Conservation (phyloP, 163 green algal species). For the Trebouxiophyceae sp. region DNA sequence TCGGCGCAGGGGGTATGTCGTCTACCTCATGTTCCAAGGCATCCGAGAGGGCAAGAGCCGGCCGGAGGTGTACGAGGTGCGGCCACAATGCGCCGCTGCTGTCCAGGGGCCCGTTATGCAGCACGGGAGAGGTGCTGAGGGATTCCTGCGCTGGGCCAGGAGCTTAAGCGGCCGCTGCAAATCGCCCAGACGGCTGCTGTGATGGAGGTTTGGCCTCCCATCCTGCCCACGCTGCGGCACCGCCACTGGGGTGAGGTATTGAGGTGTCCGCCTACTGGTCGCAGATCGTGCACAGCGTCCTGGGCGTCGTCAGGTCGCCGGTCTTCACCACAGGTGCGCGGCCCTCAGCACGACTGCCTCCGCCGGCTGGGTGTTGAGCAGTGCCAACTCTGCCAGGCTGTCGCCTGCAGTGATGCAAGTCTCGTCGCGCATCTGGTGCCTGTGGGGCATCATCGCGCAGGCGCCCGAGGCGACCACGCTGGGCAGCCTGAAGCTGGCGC, state of each 20-base stretch:
- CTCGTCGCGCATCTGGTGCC: constrained; percentile 58
- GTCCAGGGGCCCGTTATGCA: no score
- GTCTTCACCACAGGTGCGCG: constrained; percentile 67
- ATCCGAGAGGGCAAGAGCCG: constrained; percentile 20
- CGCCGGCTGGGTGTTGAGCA: no score
- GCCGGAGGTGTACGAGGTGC: constrained; percentile 34
- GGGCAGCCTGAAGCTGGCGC: constrained; percentile 11
- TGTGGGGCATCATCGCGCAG: constrained; percentile 72
- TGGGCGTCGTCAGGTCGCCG: constrained; percentile 73
- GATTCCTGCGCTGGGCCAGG: no score
- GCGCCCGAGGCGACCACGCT: constrained; percentile 30
- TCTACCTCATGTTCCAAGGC: constrained; percentile 35
- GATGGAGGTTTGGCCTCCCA: constrained; percentile 41
- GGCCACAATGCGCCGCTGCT: no score
- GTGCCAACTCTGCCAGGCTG: no score
- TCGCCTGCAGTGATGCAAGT: constrained; percentile 65
- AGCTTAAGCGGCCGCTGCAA: constrained; percentile 60
- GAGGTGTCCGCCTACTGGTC: no score
- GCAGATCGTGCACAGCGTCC: constrained; percentile 61
- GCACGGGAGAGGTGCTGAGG: no score
- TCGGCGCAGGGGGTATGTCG: constrained; percentile 56
- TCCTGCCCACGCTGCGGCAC: neutral
- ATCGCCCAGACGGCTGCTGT: constrained; percentile 74
- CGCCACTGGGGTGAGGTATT: neutral
- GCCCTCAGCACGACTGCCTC: no score